Evolutionary conservation across 2,329 filamentous ascomycete species (phyloP).

Genomic region (Fusarium anguioides): DNA sequence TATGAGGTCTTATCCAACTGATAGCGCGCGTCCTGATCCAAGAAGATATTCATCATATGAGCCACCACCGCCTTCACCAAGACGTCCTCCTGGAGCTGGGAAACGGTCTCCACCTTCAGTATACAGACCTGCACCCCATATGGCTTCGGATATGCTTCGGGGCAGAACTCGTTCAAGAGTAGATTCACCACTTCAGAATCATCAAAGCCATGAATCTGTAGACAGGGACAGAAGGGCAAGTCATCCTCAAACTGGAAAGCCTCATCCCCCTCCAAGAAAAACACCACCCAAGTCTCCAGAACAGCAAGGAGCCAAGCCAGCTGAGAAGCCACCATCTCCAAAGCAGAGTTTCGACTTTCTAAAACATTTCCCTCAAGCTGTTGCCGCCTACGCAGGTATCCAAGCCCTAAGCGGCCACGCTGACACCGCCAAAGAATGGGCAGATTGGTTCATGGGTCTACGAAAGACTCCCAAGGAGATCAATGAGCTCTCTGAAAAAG

Average conservation of each 20-base stretch:
- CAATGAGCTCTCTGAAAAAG: slow-evolving; percentile 41
- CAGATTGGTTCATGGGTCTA: slow-evolving; percentile 49
- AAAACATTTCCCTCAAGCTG: slow-evolving; percentile 40
- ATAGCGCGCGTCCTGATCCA: slow-evolving; percentile 25
- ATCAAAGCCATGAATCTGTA: background rate
- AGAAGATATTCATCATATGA: slow-evolving; percentile 34
- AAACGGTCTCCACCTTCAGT: slow-evolving; percentile 23
- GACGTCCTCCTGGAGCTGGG: background rate
- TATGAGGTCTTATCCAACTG: slow-evolving; percentile 30
- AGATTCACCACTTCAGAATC: background rate
- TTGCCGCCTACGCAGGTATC: slow-evolving; percentile 45
- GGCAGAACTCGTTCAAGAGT: slow-evolving; percentile 29
- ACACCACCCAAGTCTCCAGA: background rate
- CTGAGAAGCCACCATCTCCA: background rate
- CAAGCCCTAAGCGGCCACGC: slow-evolving; percentile 45
- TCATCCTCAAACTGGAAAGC: background rate
- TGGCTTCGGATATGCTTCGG: slow-evolving; percentile 18
- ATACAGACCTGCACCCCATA: slow-evolving; percentile 17
- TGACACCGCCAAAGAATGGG: slow-evolving; percentile 50
- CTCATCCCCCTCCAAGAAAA: background rate
- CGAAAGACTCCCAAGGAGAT: slow-evolving; percentile 49
- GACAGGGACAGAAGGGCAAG: background rate
- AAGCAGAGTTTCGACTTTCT: slow-evolving; percentile 30
- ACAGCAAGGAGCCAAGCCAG: background rate
- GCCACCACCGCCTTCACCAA: slow-evolving; percentile 8